Base-by-base conservation (phyloP, 305 asterid genomes). In the Fraxinus sp. region DNA sequence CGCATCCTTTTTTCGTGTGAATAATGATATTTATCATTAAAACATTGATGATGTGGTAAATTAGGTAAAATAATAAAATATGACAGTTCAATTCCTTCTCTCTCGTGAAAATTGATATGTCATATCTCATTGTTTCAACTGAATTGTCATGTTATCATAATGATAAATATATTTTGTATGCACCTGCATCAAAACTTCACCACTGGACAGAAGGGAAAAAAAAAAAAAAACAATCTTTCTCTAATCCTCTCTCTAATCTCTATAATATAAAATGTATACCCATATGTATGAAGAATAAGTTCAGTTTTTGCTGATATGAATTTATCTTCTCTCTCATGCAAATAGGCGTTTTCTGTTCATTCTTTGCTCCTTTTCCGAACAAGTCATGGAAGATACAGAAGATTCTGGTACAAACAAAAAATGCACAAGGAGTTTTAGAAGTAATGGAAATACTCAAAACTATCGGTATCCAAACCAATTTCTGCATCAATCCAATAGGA, bases 301-400 rank as follows among this genome's bases (percentile, higher is more conserved):
- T 55, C 82, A 87, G 86, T 84, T 83, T 79, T 86, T 80, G 57
- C 39, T 66, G 30, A 22, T 75, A 57, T 80, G 74, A 83, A 80
- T 77, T 82, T 62, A 78, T 32, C 72, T 77, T 86, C 88, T 84
- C 90, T 88, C 86, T 81, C 94, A 94, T 91, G 93, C 90, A 88
- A 82, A 87, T 16, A 86, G 85, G 74, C 86, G 88, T 82, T 87
- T 90, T 84, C 75, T 83, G 87, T 88, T 84, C 80, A 81, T 80
- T 77, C 80, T 80, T 71, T 76, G 52, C 80, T 77, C 88, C 79
- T 85, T 75, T 83, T 87, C 80, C 89, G 80, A 83, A 57, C 82
- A 30, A 86, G 81, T 62, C 80, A 94, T 94, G 97, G 96, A 90
- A 78, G 92, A 89, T 82, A 83, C 89, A 79, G 87, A 86, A 74